phyloP scores from a whole-genome alignment of 345 rosid genomes.

The Heritiera fomes region DNA sequence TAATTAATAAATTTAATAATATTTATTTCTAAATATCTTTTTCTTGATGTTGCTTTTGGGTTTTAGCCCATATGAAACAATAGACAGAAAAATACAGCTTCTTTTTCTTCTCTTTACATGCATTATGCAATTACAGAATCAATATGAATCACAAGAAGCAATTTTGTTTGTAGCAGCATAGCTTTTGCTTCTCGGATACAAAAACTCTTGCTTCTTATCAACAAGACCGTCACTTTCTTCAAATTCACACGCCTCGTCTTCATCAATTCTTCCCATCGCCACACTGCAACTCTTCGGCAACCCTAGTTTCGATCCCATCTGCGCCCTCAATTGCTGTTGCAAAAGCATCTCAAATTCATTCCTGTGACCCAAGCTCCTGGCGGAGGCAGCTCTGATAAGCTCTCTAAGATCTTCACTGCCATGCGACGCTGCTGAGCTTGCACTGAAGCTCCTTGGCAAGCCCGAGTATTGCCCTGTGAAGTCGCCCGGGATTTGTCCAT shows the following conservation, averaged over 20 bases:
- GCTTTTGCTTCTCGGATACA: conserved; percentile 41
- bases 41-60: too few species aligned
- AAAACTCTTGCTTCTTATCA: not conserved
- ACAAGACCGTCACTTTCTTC: conserved; percentile 23
- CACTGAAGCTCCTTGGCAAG: conserved; percentile 55
- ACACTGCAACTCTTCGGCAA: conserved; percentile 45
- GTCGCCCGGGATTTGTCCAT: not conserved
- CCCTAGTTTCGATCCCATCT: conserved; percentile 13
- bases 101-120: not conserved
- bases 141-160: conserved; percentile 16
- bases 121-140: conserved; percentile 11
- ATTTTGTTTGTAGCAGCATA: conserved; percentile 22
- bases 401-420: conserved; percentile 48
- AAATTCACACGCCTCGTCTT: conserved; percentile 32
- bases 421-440: conserved; percentile 22
- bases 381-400: conserved; percentile 51
- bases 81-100: not conserved
- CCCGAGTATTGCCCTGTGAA: conserved; percentile 10
- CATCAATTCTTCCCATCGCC: conserved; percentile 56
- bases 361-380: conserved; percentile 35
- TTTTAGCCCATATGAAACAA: not conserved
- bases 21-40: too few species aligned
- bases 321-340: conserved; percentile 22
- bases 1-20: too few species aligned
- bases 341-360: conserved; percentile 44